These are phyloP conservation scores for Chlorella sp. DNA, from an alignment of 139 green algal species.

Conservation along the genomic window DNA sequence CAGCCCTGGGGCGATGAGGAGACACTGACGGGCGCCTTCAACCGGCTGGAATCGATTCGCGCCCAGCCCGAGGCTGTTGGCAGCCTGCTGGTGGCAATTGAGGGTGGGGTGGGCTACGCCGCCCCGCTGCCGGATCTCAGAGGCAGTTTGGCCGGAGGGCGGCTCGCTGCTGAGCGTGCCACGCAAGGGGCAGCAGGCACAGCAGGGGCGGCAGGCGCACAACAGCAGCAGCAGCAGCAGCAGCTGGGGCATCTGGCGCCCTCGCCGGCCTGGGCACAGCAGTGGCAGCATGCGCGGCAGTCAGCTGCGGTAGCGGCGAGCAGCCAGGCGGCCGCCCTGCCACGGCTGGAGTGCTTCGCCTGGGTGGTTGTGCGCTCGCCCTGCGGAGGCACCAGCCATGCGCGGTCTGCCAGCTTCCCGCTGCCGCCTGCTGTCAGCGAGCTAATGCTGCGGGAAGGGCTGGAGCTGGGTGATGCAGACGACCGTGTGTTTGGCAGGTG, in stretches of 20 bases:
- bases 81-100: slow-evolving; percentile 40
- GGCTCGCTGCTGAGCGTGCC: not conserved
- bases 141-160: too few species aligned
- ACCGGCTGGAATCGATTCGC: slow-evolving; percentile 25
- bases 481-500: slow-evolving; percentile 47
- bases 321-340: not conserved
- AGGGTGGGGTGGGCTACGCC: slow-evolving; percentile 48
- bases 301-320: slow-evolving; percentile 19
- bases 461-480: slow-evolving; percentile 56
- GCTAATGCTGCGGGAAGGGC: slow-evolving; percentile 37
- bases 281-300: not conserved
- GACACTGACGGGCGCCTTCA: slow-evolving; percentile 49
- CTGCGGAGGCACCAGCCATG: not conserved
- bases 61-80: not conserved
- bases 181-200: not conserved
- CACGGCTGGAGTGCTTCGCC: slow-evolving; percentile 28
- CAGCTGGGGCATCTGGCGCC: not conserved
- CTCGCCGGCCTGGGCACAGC: not conserved
- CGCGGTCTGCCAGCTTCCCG: slow-evolving; percentile 36
- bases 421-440: slow-evolving; percentile 34
- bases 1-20: slow-evolving; percentile 54
- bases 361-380: slow-evolving; percentile 32
- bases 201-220: too few species aligned
- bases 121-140: not conserved
- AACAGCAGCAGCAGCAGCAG: slow-evolving; percentile 18